Evolutionary conservation across 2,329 filamentous ascomycete genomes (phyloP), one percentile per base, ranked within the genome.

Genomic region (Grosmannia huntii): DNA sequence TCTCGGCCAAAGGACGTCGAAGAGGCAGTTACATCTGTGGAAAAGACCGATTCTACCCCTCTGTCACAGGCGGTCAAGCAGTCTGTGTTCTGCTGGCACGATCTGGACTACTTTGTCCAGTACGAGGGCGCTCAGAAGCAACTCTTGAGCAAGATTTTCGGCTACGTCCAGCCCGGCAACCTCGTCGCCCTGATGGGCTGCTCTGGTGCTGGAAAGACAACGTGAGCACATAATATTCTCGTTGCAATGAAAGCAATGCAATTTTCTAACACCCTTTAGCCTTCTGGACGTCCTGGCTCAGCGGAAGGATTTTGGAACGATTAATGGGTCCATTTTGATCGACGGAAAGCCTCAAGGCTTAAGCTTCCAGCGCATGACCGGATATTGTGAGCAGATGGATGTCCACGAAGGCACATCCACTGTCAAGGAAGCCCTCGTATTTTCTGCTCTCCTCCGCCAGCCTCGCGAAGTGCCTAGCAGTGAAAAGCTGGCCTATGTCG

Each of bases 161-260:
- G 89, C 2, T 95, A 85, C 82, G 86, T 92, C 57, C 89, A 90
- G 69, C 88, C 89, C 1, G 88, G 88, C 53, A 90, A 84, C 61
- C 71, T 91, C 21, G 89, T 85, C 1, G 88, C 87, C 4, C 74
- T 92, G 21, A 89, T 91, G 87, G 85, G 88, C 65, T 83, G 87
- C 2, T 88, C 85, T 16, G 89, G 89, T 63, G 90, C 90, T n/a
- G 90, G 90, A 55, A 95, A 95, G 71, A 95, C 89, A 0, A 95
- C 89, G 0, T 57, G 21, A 51, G 55, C 10, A 53, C n/a, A 52
- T 9, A 27, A 25, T 12, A 50, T 9, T 28, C 31, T 9, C 31
- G 9, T 10, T 33, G 31, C 31, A 33, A 9, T 41, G 4, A n/a
- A 31, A n/a, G 25, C 25, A 33, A 10, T 21, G 9, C 19, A 41